phyloP scores from a whole-genome alignment of 805 yeast species.

The Hyphopichia homilentoma region DNA sequence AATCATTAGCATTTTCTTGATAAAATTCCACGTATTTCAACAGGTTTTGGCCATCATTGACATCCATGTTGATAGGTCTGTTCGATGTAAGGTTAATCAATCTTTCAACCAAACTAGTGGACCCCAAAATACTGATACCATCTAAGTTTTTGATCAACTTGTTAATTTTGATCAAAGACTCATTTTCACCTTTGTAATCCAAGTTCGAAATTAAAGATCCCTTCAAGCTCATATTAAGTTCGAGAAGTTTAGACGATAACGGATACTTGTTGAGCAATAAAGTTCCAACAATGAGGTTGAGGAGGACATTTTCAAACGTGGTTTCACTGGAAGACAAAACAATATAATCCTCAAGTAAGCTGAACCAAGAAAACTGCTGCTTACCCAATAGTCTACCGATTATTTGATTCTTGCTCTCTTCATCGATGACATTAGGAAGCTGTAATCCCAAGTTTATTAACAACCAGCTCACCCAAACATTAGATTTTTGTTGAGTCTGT shows the following conservation, averaged over 20 bases:
- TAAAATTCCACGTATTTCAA: slow-evolving; percentile 28
- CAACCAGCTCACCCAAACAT: slow-evolving; percentile 13
- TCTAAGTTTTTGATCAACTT: slow-evolving; percentile 27
- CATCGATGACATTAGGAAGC: slow-evolving; percentile 19
- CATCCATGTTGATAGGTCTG: slow-evolving; percentile 20
- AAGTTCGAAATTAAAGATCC: slow-evolving; percentile 25
- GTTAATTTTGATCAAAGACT: slow-evolving; percentile 18
- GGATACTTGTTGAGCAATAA: slow-evolving; percentile 21
- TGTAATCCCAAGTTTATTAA: slow-evolving; percentile 25
- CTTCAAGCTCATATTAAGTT: slow-evolving; percentile 20
- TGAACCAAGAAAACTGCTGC: slow-evolving; percentile 7
- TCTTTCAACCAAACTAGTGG: slow-evolving; percentile 21
- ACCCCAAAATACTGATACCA: slow-evolving; percentile 27
- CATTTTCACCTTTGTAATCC: slow-evolving; percentile 24
- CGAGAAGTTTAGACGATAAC: slow-evolving; percentile 14
- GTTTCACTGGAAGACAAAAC: slow-evolving; percentile 24
- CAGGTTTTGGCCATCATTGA: slow-evolving; percentile 25
- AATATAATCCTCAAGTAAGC: slow-evolving; percentile 22
- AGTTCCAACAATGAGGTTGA: slow-evolving; percentile 25
- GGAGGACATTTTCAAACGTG: slow-evolving; percentile 31
- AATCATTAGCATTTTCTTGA: slow-evolving; percentile 15
- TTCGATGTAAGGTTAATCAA: slow-evolving; percentile 21
- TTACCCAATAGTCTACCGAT: slow-evolving; percentile 14
- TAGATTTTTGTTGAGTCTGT: slow-evolving; percentile 7
- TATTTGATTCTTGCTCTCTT: slow-evolving; percentile 12